Evolutionary conservation across 441 rosid species (phyloP).

Genomic region (Populus trichocarpa): DNA sequence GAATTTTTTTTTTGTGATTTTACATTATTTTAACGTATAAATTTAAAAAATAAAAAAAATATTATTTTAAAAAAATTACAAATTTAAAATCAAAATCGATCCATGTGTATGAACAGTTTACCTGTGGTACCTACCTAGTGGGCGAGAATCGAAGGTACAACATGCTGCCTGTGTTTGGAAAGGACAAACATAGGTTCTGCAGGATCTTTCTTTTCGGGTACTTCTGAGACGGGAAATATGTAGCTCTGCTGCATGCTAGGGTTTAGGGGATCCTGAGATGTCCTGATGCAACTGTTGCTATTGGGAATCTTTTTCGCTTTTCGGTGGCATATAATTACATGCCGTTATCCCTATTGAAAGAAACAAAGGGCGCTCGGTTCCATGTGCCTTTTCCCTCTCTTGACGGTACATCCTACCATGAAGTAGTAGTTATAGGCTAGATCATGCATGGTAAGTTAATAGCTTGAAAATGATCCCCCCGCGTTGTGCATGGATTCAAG

Average conservation of each 20-base stretch:
- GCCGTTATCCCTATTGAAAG: neutral
- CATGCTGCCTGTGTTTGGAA: neutral
- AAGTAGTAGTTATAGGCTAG: neutral
- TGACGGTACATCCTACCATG: neutral
- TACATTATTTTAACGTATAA: too few species aligned
- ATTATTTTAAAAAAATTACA: neutral
- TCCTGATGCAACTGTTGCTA: neutral
- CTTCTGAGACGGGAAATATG: too few species aligned
- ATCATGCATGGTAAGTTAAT: neutral
- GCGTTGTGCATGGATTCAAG: neutral
- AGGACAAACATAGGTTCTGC: neutral
- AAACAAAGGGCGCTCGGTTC: neutral
- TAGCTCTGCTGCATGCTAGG: too few species aligned
- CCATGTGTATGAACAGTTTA: neutral
- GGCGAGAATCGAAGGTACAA: neutral
- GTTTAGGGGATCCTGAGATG: neutral
- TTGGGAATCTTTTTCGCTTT: neutral
- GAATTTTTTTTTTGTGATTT: too few species aligned
- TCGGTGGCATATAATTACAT: neutral
- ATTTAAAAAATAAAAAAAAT: too few species aligned
- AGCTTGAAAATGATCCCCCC: neutral
- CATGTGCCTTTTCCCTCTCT: neutral
- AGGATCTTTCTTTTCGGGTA: neutral
- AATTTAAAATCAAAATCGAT: neutral
- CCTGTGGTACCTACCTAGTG: neutral